phyloP scores from a whole-genome alignment of 1,139 yeast species.

The Pichia sp. region DNA sequence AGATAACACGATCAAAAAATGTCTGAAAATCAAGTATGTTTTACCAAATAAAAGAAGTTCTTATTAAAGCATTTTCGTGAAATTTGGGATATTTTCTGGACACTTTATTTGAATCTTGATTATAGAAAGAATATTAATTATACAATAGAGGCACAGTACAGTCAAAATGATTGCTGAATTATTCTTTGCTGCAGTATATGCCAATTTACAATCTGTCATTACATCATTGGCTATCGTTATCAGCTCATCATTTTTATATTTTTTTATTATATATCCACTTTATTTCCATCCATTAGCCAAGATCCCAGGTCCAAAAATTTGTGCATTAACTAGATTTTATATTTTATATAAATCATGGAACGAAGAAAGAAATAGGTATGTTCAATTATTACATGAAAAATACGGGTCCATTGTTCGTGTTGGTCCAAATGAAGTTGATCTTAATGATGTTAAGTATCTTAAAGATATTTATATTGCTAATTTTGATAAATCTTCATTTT shows the following conservation, averaged over 20 bases:
- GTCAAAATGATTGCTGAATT: conserved; percentile 8
- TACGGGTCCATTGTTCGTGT: conserved; percentile 60
- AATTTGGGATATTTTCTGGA: too few relatives aligned
- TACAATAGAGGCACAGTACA: neutral
- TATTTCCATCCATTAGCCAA: conserved; percentile 43
- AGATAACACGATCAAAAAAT: too few relatives aligned
- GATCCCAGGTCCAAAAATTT: conserved; percentile 58
- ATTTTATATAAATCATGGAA: conserved; percentile 49
- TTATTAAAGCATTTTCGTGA: too few relatives aligned
- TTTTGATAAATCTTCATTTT: conserved; percentile 55
- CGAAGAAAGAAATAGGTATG: conserved; percentile 45
- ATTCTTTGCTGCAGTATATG: neutral
- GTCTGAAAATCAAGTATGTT: too few relatives aligned
- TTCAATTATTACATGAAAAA: conserved; percentile 45
- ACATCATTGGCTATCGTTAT: conserved; percentile 2
- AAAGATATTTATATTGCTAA: conserved; percentile 54
- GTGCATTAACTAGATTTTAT: conserved; percentile 43
- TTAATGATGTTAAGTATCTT: conserved; percentile 46
- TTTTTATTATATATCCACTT: conserved; percentile 40
- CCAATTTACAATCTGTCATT: neutral
- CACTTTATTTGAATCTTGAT: too few relatives aligned
- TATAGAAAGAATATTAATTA: too few relatives aligned
- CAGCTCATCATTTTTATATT: conserved; percentile 23
- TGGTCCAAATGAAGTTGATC: conserved; percentile 58
- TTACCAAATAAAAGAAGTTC: too few relatives aligned